phyloP scores from a whole-genome alignment of 441 rosid genomes.

The Hura crepitans region DNA sequence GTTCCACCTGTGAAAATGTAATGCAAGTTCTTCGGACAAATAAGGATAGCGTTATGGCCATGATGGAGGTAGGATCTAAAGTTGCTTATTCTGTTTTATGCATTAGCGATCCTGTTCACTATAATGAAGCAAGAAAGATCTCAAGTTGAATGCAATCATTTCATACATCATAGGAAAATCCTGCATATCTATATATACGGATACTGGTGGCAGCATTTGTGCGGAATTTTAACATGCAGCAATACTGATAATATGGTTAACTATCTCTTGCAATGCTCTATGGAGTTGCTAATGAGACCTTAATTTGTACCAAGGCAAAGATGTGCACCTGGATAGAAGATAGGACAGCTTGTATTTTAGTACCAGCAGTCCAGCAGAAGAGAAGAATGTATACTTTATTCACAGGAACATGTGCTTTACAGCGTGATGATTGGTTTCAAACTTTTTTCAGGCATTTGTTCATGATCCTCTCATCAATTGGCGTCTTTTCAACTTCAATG shows the following conservation, averaged over 20 bases:
- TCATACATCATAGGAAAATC: neutral
- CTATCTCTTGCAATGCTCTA: neutral
- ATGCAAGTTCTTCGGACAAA: constrained; percentile 98
- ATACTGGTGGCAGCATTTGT: neutral
- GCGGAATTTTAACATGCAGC: neutral
- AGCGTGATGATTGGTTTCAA: neutral
- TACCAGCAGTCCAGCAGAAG: neutral
- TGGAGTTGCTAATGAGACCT: neutral
- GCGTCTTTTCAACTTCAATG: constrained; percentile 98
- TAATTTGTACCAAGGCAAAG: neutral
- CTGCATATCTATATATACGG: neutral
- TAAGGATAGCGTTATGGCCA: constrained; percentile 96
- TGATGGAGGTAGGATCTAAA: constrained; percentile 80
- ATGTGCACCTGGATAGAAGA: neutral
- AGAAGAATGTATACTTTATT: neutral
- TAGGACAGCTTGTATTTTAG: neutral
- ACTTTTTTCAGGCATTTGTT: constrained; percentile 72
- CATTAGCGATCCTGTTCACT: neutral
- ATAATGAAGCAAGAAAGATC: neutral
- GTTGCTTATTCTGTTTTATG: constrained; percentile 4
- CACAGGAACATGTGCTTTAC: neutral
- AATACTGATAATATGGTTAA: neutral
- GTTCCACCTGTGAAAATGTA: constrained; percentile 97
- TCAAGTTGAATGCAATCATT: neutral
- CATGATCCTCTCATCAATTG: constrained; percentile 99